Evolutionary conservation across 169 alveolate genomes (phyloP), one percentile per base, ranked within the genome.

Genomic region (Cystoisospora suis): DNA sequence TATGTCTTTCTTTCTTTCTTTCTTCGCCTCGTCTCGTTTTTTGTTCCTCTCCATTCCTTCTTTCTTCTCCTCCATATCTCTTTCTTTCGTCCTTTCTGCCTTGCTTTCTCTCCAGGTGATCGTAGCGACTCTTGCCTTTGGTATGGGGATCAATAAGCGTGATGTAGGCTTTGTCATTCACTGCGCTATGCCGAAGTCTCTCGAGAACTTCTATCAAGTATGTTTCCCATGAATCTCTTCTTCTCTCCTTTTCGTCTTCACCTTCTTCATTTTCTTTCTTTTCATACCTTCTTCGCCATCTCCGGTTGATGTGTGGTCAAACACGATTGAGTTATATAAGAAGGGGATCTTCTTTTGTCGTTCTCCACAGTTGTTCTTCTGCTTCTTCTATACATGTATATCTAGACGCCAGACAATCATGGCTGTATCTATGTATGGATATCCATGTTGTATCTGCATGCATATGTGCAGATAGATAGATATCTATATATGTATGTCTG

Each of bases 81-180:
- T 7, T n/a, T n/a, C n/a, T 12, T 23, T 53, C 65, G 12, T 23
- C 23, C 29, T 53, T 23, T 53, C 75, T 61, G 75, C 40, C 42
- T 5, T 38, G 75, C 75, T 46, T 23, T 4, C 70, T 29, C 3
- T 29, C 15, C 90, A 98, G 88, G 98, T 98, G 3, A 96, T 98
- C 75, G 99, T 98, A 0, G 99, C 99, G 20, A 98, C 99, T 0
- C 96, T 98, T 29, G 99, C 99, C n/a, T 99, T 99, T 94, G 99
- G 99, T 3, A 98, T 99, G 99, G 99, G 99, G 53, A 99, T 99
- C 45, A 98, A 99, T 94, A 99, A 99, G 94, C 95, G 96, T 47
- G 99, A 98, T 93, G 99, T 98, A 23, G 94, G 99, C 86, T 98
- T 97, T 91, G 99, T 99, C 17, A 97, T 99, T 15, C 99, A 99